Evolutionary conservation across 2,329 filamentous ascomycete species (phyloP), one percentile per base, ranked within the genome.

Genomic region (Juglanconis oblonga): DNA sequence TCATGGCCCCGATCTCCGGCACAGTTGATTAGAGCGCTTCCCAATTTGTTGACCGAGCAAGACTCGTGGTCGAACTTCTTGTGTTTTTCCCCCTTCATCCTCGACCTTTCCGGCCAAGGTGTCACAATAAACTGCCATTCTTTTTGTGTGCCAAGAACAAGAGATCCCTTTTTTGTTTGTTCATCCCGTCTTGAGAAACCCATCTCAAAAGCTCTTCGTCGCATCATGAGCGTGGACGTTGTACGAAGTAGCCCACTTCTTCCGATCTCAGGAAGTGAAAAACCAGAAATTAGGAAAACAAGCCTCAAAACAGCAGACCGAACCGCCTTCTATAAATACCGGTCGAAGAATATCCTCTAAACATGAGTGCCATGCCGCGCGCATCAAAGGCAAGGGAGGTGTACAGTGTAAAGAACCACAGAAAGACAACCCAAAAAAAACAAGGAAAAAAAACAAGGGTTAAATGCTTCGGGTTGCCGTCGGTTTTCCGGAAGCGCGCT

Each of bases 321-420:
- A 35, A 53, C 48, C 57, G 33, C 55, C 58, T 52, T 63, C 61
- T 61, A 64, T 60, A 55, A 50, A 63, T 64, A 61, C 63, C 61
- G 49, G 57, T 55, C 61, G 52, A 62, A 57, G 53, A 44, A 60
- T 57, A 61, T 55, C 61, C 55, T 62, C 60, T 63, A 63, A 57
- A 60, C 57, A 55, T 55, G 51, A 50, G 53, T 62, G 49, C 53
- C 49, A 62, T 62, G 61, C 61, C 40, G 57, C 44, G 42, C 54
- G 53, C 40, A 54, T 29, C 44, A 52, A 42, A 59, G 17, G 17
- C 31, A 42, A 52, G 50, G 42, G 52, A 36, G 45, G 57, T 55
- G 42, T 56, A 50, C 42, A 52, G 38, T 48, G 55, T 32, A 55
- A 52, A 45, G 38, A 24, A 24, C 17, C 17, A 24, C 17, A 24